Conservation (phyloP, 495 filamentous ascomycete species). For the Penicillium diatomitis region DNA sequence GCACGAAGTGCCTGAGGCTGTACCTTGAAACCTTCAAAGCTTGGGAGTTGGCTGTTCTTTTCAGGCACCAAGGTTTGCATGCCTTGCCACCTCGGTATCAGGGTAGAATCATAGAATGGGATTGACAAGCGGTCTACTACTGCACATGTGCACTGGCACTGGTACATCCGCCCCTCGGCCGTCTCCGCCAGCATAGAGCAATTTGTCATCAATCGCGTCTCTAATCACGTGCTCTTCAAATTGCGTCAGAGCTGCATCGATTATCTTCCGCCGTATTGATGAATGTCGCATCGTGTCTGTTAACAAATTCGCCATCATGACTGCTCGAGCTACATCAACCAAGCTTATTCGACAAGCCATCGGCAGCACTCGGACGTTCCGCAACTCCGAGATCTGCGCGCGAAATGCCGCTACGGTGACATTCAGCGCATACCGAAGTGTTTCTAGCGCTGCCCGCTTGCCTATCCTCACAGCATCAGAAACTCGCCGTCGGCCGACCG, state of each 20-base stretch:
- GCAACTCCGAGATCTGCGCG: constrained; percentile 18
- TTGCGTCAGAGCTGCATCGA: constrained; percentile 27
- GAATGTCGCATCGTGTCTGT: background rate
- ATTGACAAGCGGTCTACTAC: background rate
- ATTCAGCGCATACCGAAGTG: constrained; percentile 25
- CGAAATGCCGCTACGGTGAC: constrained; percentile 19
- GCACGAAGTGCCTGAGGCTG: no score
- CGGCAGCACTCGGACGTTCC: constrained; percentile 18
- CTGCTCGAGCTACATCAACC: constrained; percentile 25
- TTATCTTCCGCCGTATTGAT: background rate
- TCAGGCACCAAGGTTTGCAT: no score
- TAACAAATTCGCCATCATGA: constrained; percentile 15
- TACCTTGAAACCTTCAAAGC: no score
- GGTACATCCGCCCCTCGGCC: constrained; percentile 18
- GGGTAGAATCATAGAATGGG: no score
- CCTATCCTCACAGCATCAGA: constrained; percentile 44
- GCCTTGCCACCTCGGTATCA: no score
- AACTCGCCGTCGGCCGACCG: constrained; percentile 34
- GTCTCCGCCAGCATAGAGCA: constrained; percentile 4
- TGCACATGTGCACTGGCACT: constrained; percentile 8
- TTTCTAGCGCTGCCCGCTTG: constrained; percentile 32
- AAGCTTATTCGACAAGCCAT: constrained; percentile 27
- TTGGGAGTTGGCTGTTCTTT: no score
- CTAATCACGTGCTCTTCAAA: constrained; percentile 22
- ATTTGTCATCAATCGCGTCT: constrained; percentile 26